Evolutionary conservation across 2,329 filamentous ascomycete genomes (phyloP).

Genomic region (Scedosporium dehoogii): DNA sequence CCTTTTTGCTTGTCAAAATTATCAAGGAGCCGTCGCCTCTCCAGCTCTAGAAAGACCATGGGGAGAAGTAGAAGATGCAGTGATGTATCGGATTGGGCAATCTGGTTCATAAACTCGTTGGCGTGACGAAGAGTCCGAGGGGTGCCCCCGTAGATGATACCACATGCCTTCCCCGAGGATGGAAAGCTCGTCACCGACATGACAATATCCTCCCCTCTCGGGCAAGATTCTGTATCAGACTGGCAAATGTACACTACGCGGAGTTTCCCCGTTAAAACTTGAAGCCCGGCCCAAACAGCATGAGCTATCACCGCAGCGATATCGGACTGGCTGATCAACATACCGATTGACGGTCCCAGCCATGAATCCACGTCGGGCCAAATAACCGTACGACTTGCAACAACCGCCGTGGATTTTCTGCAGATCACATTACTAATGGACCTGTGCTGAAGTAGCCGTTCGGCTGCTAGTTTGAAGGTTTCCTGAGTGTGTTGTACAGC

Average conservation of each 20-base stretch:
- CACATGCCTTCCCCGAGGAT: not conserved
- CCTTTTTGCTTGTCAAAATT: not conserved
- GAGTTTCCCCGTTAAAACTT: not conserved
- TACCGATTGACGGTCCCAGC: not conserved
- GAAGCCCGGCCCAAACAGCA: not conserved
- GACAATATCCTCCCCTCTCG: not conserved
- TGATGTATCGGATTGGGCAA: not conserved
- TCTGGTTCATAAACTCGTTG: not conserved
- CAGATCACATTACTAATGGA: not conserved
- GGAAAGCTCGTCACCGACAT: constrained; percentile 4
- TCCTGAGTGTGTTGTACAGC: not conserved
- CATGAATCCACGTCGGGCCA: not conserved
- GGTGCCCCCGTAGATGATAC: not conserved
- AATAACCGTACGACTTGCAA: not conserved
- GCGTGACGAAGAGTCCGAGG: not conserved
- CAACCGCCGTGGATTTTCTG: not conserved
- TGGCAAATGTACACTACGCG: not conserved
- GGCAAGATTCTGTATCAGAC: not conserved
- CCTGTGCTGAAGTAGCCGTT: not conserved
- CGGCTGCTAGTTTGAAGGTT: not conserved
- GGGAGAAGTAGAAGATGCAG: constrained; percentile 12
- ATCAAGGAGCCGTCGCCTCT: constrained; percentile 11
- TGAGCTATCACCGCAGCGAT: too few relatives aligned
- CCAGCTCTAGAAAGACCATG: constrained; percentile 11
- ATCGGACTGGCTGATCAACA: not conserved